These are phyloP conservation scores for Hypoxylon sp. DNA, from an alignment of 2,329 filamentous ascomycete species.

Conservation along the genomic window DNA sequence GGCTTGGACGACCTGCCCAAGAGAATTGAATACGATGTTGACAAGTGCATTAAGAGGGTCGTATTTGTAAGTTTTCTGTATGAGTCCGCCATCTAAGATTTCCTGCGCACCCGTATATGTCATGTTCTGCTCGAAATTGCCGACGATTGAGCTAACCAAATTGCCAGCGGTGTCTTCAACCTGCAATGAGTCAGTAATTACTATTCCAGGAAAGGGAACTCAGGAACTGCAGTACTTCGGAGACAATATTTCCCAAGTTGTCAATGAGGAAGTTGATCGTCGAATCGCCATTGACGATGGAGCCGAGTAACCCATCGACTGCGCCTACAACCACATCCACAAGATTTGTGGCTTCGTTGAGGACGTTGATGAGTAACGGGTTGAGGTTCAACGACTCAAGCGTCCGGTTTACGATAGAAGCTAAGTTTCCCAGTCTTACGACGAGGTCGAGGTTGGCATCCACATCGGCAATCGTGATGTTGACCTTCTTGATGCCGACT, in stretches of 20 bases:
- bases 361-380: constrained; percentile 69
- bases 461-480: constrained; percentile 74
- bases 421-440: constrained; percentile 71
- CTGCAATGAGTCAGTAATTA: neutral
- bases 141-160: constrained; percentile 67
- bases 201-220: neutral
- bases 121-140: constrained; percentile 72
- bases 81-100: constrained; percentile 53
- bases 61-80: constrained; percentile 66
- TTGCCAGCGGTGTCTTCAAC: constrained; percentile 63
- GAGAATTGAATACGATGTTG: constrained; percentile 65
- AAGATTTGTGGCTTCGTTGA: constrained; percentile 68
- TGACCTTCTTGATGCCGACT: constrained; percentile 65
- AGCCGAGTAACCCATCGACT: constrained; percentile 71
- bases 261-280: constrained; percentile 71
- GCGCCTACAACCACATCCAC: constrained; percentile 69
- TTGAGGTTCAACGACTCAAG: constrained; percentile 72
- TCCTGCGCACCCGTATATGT: constrained; percentile 61
- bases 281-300: constrained; percentile 69
- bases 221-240: constrained; percentile 56
- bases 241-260: constrained; percentile 74
- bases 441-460: constrained; percentile 71
- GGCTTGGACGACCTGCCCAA: constrained; percentile 66
- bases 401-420: constrained; percentile 73
- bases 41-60: constrained; percentile 63